A percentile compares a stretch with the other conserved stretches of the same genome.
phyloP scores from a whole-genome alignment of 345 rosid species.

The Corymbia maculata region DNA sequence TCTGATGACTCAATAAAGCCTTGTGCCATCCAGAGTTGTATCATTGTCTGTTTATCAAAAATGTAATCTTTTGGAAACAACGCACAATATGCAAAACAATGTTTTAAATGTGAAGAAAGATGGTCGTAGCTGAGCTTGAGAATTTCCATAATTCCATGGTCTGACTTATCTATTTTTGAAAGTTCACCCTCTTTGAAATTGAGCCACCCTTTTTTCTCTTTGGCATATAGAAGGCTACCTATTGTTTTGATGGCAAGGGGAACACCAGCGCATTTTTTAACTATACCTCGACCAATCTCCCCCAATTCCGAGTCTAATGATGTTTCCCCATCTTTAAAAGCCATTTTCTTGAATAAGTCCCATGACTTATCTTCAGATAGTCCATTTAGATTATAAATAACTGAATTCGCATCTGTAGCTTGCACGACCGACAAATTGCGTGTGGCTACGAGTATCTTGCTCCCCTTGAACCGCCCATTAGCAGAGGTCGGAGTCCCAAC shows the following conservation, averaged over 20 bases:
- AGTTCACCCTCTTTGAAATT: not conserved
- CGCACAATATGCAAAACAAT: constrained; percentile 11
- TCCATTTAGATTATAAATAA: not conserved
- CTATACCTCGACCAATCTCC: not conserved
- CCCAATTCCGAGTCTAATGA: not conserved
- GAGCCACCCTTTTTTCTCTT: not conserved
- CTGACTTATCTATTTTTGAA: not conserved
- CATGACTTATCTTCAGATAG: constrained; percentile 1
- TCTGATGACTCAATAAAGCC: not conserved
- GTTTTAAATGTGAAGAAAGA: constrained; percentile 10
- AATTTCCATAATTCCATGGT: not conserved
- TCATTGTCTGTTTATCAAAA: not conserved
- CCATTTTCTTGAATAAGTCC: constrained; percentile 2
- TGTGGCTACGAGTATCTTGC: constrained; percentile 13
- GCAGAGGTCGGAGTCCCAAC: constrained; percentile 11
- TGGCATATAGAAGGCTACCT: not conserved
- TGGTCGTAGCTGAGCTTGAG: constrained; percentile 7
- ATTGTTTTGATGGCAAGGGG: constrained; percentile 13
- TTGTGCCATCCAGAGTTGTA: constrained; percentile 21
- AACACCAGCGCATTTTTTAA: not conserved
- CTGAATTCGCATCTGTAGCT: not conserved
- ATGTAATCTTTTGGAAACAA: constrained; percentile 3
- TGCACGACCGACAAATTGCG: not conserved
- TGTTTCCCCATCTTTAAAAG: not conserved
- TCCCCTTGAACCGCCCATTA: constrained; percentile 11